These are phyloP conservation scores for Kockiozyma suomiensis DNA, from an alignment of 805 yeast genomes.

Conservation along the genomic window DNA sequence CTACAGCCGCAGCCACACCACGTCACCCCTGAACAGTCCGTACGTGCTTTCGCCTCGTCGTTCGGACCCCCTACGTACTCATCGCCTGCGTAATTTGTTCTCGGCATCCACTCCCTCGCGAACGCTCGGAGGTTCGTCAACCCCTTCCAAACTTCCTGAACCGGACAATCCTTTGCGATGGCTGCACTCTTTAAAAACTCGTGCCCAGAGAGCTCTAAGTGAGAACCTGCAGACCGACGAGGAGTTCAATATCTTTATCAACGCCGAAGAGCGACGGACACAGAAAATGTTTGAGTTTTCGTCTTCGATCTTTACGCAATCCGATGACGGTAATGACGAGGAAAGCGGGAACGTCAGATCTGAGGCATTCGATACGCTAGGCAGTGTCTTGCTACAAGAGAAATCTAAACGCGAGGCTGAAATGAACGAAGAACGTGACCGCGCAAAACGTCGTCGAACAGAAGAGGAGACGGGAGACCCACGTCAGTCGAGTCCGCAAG, in stretches of 20 bases:
- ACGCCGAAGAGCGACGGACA: constrained; percentile 21
- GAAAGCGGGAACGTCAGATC: constrained; percentile 21
- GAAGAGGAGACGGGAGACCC: background rate
- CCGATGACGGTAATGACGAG: constrained; percentile 1
- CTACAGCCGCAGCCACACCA: constrained; percentile 19
- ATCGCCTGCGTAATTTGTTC: constrained; percentile 3
- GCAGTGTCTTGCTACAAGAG: constrained; percentile 14
- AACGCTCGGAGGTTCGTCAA: background rate
- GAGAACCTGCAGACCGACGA: constrained; percentile 23
- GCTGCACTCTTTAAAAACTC: constrained; percentile 13
- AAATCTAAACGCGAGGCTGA: constrained; percentile 20
- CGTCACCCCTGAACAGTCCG: constrained; percentile 23
- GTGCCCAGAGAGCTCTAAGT: constrained; percentile 23
- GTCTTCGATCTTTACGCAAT: constrained; percentile 10
- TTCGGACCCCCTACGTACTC: constrained; percentile 1
- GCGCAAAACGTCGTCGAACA: constrained; percentile 10
- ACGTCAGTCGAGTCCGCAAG: background rate
- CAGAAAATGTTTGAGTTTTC: constrained; percentile 21
- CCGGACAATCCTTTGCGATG: constrained; percentile 8
- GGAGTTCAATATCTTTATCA: constrained; percentile 21
- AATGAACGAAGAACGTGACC: background rate
- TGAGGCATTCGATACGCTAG: constrained; percentile 24
- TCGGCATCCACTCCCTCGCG: constrained; percentile 15
- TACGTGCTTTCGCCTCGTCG: constrained; percentile 18
- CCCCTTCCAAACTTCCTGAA: background rate